Evolutionary conservation across 176 grass and related monocot genomes (phyloP).

Genomic region (Triticum monococcum): DNA sequence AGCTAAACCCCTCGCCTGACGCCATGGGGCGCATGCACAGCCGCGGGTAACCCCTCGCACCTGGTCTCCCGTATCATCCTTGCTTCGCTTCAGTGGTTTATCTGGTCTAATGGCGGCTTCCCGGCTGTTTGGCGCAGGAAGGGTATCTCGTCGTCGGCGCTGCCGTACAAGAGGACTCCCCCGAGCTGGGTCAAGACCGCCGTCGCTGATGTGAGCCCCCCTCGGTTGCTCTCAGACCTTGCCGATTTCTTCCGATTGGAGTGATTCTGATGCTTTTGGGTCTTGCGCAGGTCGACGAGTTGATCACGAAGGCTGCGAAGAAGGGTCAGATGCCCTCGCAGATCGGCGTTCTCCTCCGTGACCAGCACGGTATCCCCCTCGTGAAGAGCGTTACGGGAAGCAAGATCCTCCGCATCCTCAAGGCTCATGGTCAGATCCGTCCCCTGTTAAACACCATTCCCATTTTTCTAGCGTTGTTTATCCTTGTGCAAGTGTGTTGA

Average conservation of each 20-base stretch:
- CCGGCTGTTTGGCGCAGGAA: constrained; percentile 32
- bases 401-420: constrained; percentile 95
- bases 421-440: constrained; percentile 60
- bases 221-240: not conserved
- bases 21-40: constrained; percentile 97
- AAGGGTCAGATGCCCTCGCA: constrained; percentile 83
- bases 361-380: constrained; percentile 81
- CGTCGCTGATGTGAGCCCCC: constrained; percentile 38
- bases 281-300: constrained; percentile 53
- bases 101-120: constrained; percentile 21
- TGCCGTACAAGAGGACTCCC: constrained; percentile 88
- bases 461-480: not conserved
- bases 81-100: not conserved
- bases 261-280: not conserved
- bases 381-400: constrained; percentile 76
- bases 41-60: constrained; percentile 44
- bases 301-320: constrained; percentile 90
- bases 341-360: constrained; percentile 81
- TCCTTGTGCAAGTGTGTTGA: not conserved
- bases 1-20: constrained; percentile 19
- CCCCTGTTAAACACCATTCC: not conserved
- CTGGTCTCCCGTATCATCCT: no score
- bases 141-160: constrained; percentile 90
- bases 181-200: constrained; percentile 75
- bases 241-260: not conserved